A percentile compares a stretch with the other conserved stretches of the same genome.
Conservation (phyloP, 352 stramenopile genomes). For the Phytophthora agathidicida region DNA sequence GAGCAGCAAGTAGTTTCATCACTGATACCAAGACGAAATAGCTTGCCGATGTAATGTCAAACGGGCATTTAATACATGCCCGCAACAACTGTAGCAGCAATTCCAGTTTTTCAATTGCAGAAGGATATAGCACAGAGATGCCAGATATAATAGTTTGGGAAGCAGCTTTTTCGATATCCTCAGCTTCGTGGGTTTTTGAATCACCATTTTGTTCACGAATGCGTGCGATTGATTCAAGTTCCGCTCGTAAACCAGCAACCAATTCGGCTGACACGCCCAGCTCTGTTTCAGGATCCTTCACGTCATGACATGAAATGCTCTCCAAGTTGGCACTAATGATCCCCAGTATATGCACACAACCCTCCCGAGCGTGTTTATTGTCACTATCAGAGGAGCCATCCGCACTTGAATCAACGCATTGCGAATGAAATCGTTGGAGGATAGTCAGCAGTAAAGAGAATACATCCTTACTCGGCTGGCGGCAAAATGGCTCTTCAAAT, state of each 20-base stretch:
- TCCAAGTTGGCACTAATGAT: slow-evolving; percentile 73
- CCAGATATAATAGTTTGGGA: slow-evolving; percentile 70
- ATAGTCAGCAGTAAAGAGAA: slow-evolving; percentile 59
- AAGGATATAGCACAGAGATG: slow-evolving; percentile 67
- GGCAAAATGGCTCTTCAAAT: slow-evolving; percentile 83
- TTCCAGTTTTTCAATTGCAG: slow-evolving; percentile 63
- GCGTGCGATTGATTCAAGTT: slow-evolving; percentile 57
- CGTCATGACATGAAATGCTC: slow-evolving; percentile 66
- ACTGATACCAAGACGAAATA: slow-evolving; percentile 66
- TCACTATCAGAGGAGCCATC: not conserved
- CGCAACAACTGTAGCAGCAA: slow-evolving; percentile 72
- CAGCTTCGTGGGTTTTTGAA: not conserved
- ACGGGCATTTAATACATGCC: slow-evolving; percentile 37
- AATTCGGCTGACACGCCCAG: slow-evolving; percentile 42
- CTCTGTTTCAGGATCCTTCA: slow-evolving; percentile 42
- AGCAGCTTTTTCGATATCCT: slow-evolving; percentile 58
- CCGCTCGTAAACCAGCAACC: slow-evolving; percentile 40
- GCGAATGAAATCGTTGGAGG: slow-evolving; percentile 44
- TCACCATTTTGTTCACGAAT: slow-evolving; percentile 28
- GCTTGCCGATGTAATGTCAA: slow-evolving; percentile 42
- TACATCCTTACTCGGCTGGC: slow-evolving; percentile 64
- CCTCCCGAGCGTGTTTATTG: slow-evolving; percentile 8
- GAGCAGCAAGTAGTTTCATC: slow-evolving; percentile 56
- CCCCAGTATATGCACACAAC: slow-evolving; percentile 49
- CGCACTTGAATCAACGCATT: not conserved